Percentiles rank a stretch among this genome's conserved stretches.
Conservation (phyloP, 2,329 filamentous ascomycete genomes). For the Colletotrichum sp. region DNA sequence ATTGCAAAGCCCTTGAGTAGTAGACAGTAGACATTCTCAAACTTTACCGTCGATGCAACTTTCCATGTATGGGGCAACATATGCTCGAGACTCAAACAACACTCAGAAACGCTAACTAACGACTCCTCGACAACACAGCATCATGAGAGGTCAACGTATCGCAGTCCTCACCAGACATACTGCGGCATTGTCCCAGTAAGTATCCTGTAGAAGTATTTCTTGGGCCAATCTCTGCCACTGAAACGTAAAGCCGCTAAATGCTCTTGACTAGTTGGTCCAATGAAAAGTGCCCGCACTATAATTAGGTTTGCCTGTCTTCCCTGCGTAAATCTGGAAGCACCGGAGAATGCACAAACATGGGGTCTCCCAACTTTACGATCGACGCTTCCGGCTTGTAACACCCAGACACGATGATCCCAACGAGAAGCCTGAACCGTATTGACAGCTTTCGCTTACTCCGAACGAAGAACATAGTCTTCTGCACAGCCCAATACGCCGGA, state of each 20-base stretch:
- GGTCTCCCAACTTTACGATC: not conserved
- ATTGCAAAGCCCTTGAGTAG: rapidly evolving
- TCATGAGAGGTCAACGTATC: not conserved
- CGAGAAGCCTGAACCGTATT: not conserved
- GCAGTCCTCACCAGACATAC: not conserved
- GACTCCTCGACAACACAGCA: not conserved
- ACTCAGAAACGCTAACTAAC: not conserved
- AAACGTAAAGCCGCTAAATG: not conserved
- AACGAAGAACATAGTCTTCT: not conserved
- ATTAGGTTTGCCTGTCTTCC: not conserved
- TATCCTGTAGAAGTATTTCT: not conserved
- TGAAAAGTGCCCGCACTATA: not conserved
- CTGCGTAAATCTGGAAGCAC: not conserved
- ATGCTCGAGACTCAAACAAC: not conserved
- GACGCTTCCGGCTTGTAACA: not conserved
- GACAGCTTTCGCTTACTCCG: not conserved
- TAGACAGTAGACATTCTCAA: not conserved
- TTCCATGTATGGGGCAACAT: not conserved
- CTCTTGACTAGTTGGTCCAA: not conserved
- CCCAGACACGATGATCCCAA: not conserved
- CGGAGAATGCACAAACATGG: not conserved
- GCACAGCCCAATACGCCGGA: not conserved
- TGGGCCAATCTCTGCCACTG: not conserved
- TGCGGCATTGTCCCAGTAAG: not conserved
- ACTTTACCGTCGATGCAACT: not conserved